phyloP scores from a whole-genome alignment of 2,329 filamentous ascomycete genomes.

The Parastagonospora avenae region DNA sequence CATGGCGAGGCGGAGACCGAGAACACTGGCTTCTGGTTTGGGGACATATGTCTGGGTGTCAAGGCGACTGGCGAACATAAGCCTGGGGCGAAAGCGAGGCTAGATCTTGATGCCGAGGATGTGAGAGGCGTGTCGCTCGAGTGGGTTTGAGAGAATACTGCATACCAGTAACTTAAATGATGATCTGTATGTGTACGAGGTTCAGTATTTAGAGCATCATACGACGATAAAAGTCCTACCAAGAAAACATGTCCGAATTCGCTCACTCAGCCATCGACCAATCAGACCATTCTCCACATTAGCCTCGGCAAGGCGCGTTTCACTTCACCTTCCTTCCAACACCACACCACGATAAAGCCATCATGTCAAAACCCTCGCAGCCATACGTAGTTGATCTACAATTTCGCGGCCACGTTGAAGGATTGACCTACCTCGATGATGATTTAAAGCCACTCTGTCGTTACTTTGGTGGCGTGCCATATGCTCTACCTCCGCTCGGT shows the following conservation, averaged over 20 bases:
- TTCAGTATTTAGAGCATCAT: too few species aligned
- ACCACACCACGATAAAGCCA: constrained; percentile 1
- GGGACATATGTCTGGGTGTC: constrained; percentile 30
- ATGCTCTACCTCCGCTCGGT: constrained; percentile 57
- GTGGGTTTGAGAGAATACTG: too few species aligned
- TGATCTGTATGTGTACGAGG: too few species aligned
- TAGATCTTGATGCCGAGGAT: constrained; percentile 17
- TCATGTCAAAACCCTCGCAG: constrained; percentile 23
- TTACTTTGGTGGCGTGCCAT: constrained; percentile 62
- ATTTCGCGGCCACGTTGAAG: constrained; percentile 56
- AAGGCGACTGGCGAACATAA: constrained; percentile 9
- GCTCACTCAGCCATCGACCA: too few species aligned
- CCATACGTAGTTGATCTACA: constrained; percentile 46
- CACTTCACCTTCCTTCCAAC: neutral
- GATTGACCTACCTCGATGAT: constrained; percentile 50
- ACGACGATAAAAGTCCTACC: too few species aligned
- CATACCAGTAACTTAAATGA: too few species aligned
- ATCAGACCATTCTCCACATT: too few species aligned
- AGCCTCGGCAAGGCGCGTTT: neutral
- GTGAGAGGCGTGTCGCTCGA: constrained; percentile 6
- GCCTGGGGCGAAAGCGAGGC: constrained; percentile 11
- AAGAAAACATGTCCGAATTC: too few species aligned
- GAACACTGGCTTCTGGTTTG: constrained; percentile 30
- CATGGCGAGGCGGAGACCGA: constrained; percentile 20
- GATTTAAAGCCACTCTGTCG: constrained; percentile 48